Base-by-base conservation (phyloP, 345 rosid species). In the Luvunga scandens region DNA sequence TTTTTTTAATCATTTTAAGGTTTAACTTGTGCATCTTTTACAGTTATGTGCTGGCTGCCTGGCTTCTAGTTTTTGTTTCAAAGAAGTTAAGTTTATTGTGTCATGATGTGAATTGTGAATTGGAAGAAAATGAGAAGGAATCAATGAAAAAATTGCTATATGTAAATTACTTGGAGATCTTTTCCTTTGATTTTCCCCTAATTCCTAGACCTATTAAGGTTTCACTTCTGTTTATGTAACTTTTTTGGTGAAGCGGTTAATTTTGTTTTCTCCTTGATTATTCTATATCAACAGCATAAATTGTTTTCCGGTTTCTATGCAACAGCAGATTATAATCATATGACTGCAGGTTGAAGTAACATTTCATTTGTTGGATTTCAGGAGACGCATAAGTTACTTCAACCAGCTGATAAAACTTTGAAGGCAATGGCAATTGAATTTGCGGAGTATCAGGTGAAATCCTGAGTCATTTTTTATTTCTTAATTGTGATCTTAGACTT, bases 371-470 rank as follows among this genome's bases (percentile, higher is more conserved):
- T 75, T 75, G 73, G 68, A 82, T 80, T 82, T 85, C 84, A 97
- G 99, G 99, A 97, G 85, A 90, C 98, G 71, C 93, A 88, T 83
- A 97, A 97, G 81, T 88, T 97, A 83, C 93, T 97, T n/a, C 98
- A 91, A 78, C 92, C 99, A 19, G 96, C 93, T 1, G 98, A 94
- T 83, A 94, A 90, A 87, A 89, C 90, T 73, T 78, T 97, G 80
- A 97, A 90, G 90, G 88, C 95, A 75, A 85, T 97, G 98, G 99
- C 98, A 73, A 90, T 94, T 81, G 99, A 97, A 70, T 90, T 97
- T 91, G 99, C 99, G 28, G 99, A 97, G 84, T 94, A 88, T 83
- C 99, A 94, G 98, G 99, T 94, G 68, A 64, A 77, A 42, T 79
- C 48, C 33, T 63, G 25, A 76, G 42, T 39, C 6, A 63, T 72